A percentile compares a stretch with the other conserved stretches of the same genome.
These are phyloP conservation scores for Heliocybe sulcata DNA, from an alignment of 1,284 basidiomycete species.

Conservation along the genomic window DNA sequence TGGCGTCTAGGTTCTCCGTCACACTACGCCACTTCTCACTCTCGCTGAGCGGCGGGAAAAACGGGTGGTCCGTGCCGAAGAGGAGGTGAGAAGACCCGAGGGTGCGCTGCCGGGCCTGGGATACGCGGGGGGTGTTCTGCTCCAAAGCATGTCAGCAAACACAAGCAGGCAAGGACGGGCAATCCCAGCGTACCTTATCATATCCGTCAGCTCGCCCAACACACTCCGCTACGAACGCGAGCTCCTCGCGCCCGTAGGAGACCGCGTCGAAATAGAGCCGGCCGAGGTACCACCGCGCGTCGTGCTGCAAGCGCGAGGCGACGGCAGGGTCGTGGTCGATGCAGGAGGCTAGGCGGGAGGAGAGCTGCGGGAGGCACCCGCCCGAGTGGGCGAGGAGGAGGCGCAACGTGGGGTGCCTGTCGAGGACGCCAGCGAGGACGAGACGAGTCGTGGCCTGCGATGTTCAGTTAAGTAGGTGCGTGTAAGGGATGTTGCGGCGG, in stretches of 20 bases:
- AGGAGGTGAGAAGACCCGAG: constrained; percentile 23
- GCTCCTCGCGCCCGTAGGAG: constrained; percentile 77
- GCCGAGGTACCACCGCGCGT: constrained; percentile 79
- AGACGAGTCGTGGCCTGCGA: constrained; percentile 68
- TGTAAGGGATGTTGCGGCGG: not conserved
- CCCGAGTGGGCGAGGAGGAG: constrained; percentile 82
- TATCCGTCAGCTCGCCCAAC: constrained; percentile 57
- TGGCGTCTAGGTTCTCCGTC: constrained; percentile 76
- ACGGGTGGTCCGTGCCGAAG: constrained; percentile 86
- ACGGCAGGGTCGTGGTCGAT: constrained; percentile 79
- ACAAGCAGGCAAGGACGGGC: constrained; percentile 24
- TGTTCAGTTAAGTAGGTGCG: not conserved
- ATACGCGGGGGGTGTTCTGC: constrained; percentile 17
- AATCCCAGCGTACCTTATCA: constrained; percentile 16
- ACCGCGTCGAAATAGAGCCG: constrained; percentile 79
- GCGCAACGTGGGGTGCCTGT: constrained; percentile 66
- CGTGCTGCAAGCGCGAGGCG: constrained; percentile 65
- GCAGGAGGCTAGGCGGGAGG: constrained; percentile 77
- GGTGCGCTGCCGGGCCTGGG: not conserved
- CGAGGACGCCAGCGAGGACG: constrained; percentile 75
- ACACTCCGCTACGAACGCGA: constrained; percentile 67
- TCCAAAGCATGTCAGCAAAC: constrained; percentile 3
- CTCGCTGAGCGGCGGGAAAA: constrained; percentile 74
- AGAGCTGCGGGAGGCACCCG: constrained; percentile 73
- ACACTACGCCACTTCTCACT: constrained; percentile 78